Evolutionary conservation across 2,329 filamentous ascomycete species (phyloP).

Genomic region (Colletotrichum endophyticum): DNA sequence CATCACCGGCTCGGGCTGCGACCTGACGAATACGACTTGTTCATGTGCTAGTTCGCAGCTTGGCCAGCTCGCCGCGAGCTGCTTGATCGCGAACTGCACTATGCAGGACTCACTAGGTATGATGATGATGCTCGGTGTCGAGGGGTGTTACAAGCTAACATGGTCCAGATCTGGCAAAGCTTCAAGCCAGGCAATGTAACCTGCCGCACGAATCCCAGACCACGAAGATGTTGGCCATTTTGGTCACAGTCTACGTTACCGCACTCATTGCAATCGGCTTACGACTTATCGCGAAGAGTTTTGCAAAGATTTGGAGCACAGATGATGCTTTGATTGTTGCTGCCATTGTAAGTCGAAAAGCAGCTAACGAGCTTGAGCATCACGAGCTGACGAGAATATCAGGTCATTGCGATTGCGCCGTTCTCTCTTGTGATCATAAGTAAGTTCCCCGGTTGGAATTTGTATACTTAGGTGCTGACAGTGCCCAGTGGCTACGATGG

Average conservation of each 20-base stretch:
- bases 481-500: neutral
- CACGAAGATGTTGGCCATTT: neutral
- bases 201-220: conserved; percentile 16
- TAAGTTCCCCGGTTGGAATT: neutral
- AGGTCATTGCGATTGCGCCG: conserved; percentile 3
- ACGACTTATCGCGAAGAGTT: conserved; percentile 1
- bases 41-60: conserved; percentile 12
- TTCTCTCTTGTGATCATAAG: conserved; percentile 5
- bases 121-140: neutral
- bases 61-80: neutral
- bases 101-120: conserved; percentile 21
- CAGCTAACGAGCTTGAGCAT: neutral
- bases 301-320: neutral
- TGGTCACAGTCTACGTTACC: neutral
- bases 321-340: conserved; percentile 5
- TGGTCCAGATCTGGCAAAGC: conserved; percentile 5
- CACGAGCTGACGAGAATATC: neutral
- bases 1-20: conserved; percentile 10
- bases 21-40: conserved; percentile 17
- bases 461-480: neutral
- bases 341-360: neutral
- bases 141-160: neutral
- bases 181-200: conserved; percentile 12
- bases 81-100: conserved; percentile 17
- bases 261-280: neutral